phyloP scores from a whole-genome alignment of 2,329 filamentous ascomycete species.

The Pseudopyrenochaeta lycopersici region DNA sequence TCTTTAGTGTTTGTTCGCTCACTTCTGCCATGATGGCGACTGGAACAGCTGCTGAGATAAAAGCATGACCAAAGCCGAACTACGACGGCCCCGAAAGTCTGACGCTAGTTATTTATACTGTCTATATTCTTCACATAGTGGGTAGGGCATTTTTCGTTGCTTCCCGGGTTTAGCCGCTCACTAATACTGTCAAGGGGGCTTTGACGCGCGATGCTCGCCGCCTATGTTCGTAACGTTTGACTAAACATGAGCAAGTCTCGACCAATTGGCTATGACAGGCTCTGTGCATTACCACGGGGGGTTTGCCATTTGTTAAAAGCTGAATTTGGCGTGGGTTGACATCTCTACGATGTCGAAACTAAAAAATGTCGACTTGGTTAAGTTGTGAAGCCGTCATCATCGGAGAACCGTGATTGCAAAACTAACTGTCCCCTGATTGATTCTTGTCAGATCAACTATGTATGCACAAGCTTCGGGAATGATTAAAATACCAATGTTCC shows the following conservation, averaged over 20 bases:
- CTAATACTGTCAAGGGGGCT: neutral
- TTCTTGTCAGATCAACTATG: neutral
- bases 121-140: neutral
- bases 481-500: neutral
- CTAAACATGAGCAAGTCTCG: neutral
- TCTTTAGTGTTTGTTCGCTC: neutral
- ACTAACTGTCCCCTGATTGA: neutral
- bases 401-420: too few relatives aligned
- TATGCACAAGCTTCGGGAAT: neutral
- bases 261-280: neutral
- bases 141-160: neutral
- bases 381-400: neutral
- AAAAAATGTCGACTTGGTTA: neutral
- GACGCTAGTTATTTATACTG: neutral
- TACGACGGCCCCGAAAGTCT: neutral
- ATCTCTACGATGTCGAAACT: neutral
- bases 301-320: neutral
- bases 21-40: neutral
- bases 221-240: neutral
- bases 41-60: neutral
- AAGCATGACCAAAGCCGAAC: neutral
- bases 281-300: neutral
- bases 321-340: neutral
- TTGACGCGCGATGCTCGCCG: neutral
- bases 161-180: neutral